Evolutionary conservation across 2,329 filamentous ascomycete genomes (phyloP), one percentile per base, ranked within the genome.

Genomic region (Fusarium zealandicum): DNA sequence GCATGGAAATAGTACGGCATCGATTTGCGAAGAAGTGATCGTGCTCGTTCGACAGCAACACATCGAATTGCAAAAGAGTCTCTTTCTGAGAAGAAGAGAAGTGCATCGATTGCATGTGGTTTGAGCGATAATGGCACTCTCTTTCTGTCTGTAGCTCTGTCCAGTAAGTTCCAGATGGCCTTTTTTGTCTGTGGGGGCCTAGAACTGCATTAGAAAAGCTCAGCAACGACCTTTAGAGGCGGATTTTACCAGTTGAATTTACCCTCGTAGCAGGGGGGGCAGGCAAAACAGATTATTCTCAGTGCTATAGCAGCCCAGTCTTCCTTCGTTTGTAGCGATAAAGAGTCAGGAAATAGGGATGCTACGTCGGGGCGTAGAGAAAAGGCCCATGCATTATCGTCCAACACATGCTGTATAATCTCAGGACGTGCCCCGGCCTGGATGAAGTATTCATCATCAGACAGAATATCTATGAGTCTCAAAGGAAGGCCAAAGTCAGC

Each of bases 1-100:
- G 71, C 71, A 17, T 73, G 70, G 8, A 66, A 65, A 27, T 72
- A 69, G 8, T 67, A 73, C 0, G 71, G 53, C 72, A 72, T 71
- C 0, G 67, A 60, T 14, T 64, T 69, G 11, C 57, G 60, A 0
- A 72, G 14, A 0, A 73, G 31, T 0, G 41, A 27, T 5, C 59
- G 65, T 3, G 72, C 69, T 5, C 59, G 54, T 27, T 66, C 51
- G 7, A 72, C 45, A 0, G 72, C 70, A 1, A 50, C 47, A 0
- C 47, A 52, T 0, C 72, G 70, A 0, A 69, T 65, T 0, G 57
- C 18, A 16, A 70, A 64, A 0, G 63, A 64, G 31, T 73, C 72
- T 14, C 72, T 58, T 35, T 73, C 72, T 7, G 57, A 61, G 13
- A 73, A 73, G 22, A 64, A 73, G 4, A 73, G 59, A 0, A 72